Conservation (phyloP, 129 eudicot species). For the Centaurea solstitialis region DNA sequence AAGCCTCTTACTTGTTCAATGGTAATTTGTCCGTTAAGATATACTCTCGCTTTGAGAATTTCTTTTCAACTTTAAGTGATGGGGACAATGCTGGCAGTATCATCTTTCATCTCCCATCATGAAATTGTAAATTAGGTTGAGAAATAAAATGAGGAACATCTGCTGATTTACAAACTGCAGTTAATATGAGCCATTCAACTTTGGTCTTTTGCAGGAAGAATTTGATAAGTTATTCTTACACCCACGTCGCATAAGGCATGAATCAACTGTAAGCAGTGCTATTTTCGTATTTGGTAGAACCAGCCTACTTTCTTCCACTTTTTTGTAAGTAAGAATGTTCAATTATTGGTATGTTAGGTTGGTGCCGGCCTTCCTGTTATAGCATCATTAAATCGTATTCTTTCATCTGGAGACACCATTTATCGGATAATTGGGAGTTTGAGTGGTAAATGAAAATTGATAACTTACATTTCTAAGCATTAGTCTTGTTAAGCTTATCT, state of each 20-base stretch:
- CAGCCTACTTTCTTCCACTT: too few relatives aligned
- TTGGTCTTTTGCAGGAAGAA: constrained; percentile 61
- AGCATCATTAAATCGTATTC: constrained; percentile 72
- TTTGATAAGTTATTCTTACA: constrained; percentile 69
- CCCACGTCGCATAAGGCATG: constrained; percentile 79
- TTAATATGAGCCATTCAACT: not conserved
- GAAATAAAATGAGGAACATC: not conserved
- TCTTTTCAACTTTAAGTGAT: not conserved
- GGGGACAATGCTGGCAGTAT: not conserved
- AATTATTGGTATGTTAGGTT: constrained; percentile 51
- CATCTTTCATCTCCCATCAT: not conserved
- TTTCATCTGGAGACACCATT: constrained; percentile 85
- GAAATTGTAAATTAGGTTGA: not conserved
- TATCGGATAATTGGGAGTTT: constrained; percentile 75
- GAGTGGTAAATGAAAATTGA: constrained; percentile 61
- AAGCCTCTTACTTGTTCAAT: constrained; percentile 86
- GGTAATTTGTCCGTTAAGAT: constrained; percentile 42
- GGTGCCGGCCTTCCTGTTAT: constrained; percentile 98
- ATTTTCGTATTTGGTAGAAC: not conserved
- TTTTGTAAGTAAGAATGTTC: too few relatives aligned
- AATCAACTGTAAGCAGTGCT: constrained; percentile 78
- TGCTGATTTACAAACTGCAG: not conserved
- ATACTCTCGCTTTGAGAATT: not conserved
- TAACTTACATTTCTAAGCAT: constrained; percentile 19
- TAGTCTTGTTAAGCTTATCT: constrained; percentile 10